phyloP scores from a whole-genome alignment of 495 filamentous ascomycete genomes.

The Immersiella caudata region DNA sequence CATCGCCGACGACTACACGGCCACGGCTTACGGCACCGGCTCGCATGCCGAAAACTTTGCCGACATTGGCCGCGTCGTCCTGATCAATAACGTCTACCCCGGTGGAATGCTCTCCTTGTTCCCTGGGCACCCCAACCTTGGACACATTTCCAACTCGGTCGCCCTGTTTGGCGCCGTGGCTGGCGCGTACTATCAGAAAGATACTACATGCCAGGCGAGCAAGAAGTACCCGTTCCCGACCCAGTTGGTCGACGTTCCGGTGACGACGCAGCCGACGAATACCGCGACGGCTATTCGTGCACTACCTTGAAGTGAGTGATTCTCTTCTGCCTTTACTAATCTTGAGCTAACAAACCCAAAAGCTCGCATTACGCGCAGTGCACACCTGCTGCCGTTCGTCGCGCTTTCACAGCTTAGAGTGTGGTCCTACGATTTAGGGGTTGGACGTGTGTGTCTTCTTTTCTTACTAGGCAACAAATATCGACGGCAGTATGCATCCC shows the following conservation, averaged over 20 bases:
- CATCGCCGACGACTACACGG: neutral
- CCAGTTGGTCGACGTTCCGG: no score
- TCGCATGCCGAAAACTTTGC: neutral
- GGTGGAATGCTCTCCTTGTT: neutral
- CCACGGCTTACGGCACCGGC: neutral
- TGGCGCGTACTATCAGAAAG: neutral
- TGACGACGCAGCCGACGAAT: no score
- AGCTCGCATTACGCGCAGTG: no score
- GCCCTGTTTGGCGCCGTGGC: neutral
- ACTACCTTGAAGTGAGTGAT: neutral
- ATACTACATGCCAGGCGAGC: neutral
- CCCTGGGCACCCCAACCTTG: neutral
- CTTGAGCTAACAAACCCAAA: no score
- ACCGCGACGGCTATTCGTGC: neutral
- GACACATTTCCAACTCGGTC: neutral
- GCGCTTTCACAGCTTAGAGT: no score
- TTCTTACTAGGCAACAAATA: no score
- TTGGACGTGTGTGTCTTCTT: no score
- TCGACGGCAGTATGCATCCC: no score
- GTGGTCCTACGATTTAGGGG: no score
- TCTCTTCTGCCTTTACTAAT: neutral
- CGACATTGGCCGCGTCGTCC: slow-evolving; percentile 1
- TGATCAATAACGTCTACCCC: neutral
- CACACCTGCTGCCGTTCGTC: no score
- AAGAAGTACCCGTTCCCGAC: no score